These are phyloP conservation scores for Elsinoe arachidis DNA, from an alignment of 2,329 filamentous ascomycete genomes.

Conservation along the genomic window DNA sequence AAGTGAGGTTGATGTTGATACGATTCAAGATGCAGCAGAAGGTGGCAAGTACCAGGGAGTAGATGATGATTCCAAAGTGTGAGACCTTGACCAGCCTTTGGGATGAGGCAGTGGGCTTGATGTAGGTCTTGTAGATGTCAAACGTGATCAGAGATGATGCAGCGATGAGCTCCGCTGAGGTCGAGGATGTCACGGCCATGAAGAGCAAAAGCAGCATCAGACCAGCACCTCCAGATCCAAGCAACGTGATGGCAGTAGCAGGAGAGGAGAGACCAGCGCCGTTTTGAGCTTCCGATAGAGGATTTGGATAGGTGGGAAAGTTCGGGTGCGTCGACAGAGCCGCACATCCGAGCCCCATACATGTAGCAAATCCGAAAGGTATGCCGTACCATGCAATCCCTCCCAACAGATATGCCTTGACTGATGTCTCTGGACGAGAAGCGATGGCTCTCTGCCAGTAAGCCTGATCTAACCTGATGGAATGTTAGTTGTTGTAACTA, in stretches of 20 bases:
- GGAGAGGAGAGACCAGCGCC: constrained; percentile 26
- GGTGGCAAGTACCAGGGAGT: constrained; percentile 27
- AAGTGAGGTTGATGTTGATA: constrained; percentile 28
- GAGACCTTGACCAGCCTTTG: constrained; percentile 28
- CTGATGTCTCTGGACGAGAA: constrained; percentile 23
- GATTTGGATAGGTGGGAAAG: constrained; percentile 36
- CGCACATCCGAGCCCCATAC: constrained; percentile 34
- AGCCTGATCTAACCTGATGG: constrained; percentile 33
- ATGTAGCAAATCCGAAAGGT: constrained; percentile 36
- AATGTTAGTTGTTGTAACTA: no score
- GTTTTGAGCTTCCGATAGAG: constrained; percentile 22
- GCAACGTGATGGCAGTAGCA: constrained; percentile 24
- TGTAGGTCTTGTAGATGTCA: constrained; percentile 38
- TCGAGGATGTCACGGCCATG: constrained; percentile 27
- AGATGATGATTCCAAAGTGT: constrained; percentile 29
- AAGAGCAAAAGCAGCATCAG: constrained; percentile 26
- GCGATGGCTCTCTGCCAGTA: constrained; percentile 37
- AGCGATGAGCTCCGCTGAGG: constrained; percentile 34
- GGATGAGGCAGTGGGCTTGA: constrained; percentile 28
- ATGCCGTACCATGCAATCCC: constrained; percentile 39
- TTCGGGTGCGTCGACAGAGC: constrained; percentile 33
- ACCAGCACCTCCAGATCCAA: constrained; percentile 25
- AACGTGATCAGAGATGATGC: constrained; percentile 34
- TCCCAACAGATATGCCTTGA: constrained; percentile 27
- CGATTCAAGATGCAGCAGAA: constrained; percentile 32